Evolutionary conservation across 805 yeast genomes (phyloP), one percentile per base, ranked within the genome.

Genomic region (Kodamaea fukazawae): DNA sequence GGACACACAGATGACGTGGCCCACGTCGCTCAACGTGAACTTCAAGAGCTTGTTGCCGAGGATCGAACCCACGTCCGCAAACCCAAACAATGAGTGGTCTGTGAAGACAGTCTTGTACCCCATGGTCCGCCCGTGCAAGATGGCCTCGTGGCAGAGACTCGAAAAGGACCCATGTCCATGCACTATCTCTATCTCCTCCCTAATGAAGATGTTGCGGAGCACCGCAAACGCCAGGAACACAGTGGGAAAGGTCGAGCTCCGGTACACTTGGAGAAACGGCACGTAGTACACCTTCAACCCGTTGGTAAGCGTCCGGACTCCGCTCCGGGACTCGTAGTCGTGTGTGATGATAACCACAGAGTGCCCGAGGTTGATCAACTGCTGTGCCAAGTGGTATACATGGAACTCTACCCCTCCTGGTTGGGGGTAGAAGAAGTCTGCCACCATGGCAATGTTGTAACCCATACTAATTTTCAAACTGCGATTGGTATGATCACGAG

Each of bases 341-440:
- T 93, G 99, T 7, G 99, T 89, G 23, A 93, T 75, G 16, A 93
- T 78, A 4, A 90, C 65, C 8, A 91, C 97, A 3, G 86, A 78
- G 55, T 90, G 96, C 7, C 96, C 97, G 29, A 81, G 62, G 14
- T 76, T 78, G 7, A 87, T 82, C 40, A 90, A 75, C 53, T 83
- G 79, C 60, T 88, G 95, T 0, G 98, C 82, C 16, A 93, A 63
- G 59, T 93, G 98, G 60, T 87, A 88, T 12, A 91, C 86, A 58
- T 93, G 99, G 46, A 91, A 80, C 60, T 93, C 99, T 2, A 93
- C 95, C 7, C 99, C 99, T 3, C 99, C 99, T 0, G 97, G 84
- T 58, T 93, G 99, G 8, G 99, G 99, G 63, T 86, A 93, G 76
- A 93, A 93, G 70, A 89, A 93, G 63, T 93, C 99, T 32, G 95